Conservation (phyloP, 2,329 filamentous ascomycete genomes). For the Aspergillus aculeatus region DNA sequence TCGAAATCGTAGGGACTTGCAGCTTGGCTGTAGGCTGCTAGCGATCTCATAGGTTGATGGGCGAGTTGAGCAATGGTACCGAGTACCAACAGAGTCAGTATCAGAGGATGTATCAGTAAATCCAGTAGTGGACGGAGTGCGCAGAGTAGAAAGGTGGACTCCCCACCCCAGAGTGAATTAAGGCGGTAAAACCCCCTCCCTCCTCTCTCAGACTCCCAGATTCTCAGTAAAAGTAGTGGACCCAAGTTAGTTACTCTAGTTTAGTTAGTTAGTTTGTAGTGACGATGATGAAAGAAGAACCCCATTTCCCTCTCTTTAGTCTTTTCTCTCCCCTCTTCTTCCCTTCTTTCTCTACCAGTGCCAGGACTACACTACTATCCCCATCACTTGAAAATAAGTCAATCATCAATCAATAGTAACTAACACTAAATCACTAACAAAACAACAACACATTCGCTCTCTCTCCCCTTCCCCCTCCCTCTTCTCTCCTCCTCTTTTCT, state of each 20-base stretch:
- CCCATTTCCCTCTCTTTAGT: background rate
- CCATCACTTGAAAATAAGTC: background rate
- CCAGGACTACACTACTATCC: background rate
- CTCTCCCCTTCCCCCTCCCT: background rate
- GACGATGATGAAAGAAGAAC: background rate
- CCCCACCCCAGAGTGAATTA: background rate
- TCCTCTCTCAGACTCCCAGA: background rate
- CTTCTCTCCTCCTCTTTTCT: background rate
- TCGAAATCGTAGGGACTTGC: background rate
- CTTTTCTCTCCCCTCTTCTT: background rate
- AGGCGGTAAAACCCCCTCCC: background rate
- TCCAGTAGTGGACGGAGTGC: too few species aligned
- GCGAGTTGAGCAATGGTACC: background rate
- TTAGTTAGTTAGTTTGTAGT: background rate
- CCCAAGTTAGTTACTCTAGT: too few species aligned
- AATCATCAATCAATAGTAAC: background rate
- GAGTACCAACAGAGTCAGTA: background rate
- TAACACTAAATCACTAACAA: background rate
- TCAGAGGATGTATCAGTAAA: background rate
- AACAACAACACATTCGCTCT: background rate
- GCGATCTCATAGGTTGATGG: background rate
- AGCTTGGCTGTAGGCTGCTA: background rate
- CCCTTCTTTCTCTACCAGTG: background rate
- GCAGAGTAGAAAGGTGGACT: background rate
- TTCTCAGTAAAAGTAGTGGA: too few species aligned